These are phyloP conservation scores for Chalaropsis ovoidea DNA, from an alignment of 2,329 filamentous ascomycete genomes.

Conservation along the genomic window DNA sequence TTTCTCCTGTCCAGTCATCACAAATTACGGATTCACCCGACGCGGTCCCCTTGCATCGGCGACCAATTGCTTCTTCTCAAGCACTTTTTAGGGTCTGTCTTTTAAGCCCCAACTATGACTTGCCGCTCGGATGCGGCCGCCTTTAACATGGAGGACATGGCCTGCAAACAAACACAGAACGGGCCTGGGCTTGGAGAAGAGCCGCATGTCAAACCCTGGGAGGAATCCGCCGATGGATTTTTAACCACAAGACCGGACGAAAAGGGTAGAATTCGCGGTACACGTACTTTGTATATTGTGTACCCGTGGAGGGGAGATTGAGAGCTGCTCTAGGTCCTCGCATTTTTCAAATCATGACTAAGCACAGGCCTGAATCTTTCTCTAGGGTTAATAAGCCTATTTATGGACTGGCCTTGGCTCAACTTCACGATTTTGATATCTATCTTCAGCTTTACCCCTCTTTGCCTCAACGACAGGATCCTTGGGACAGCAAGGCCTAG, in stretches of 20 bases:
- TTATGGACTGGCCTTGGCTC: neutral
- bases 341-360: neutral
- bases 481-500: neutral
- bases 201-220: neutral
- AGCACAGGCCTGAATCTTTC: too few relatives aligned
- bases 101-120: neutral
- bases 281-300: neutral
- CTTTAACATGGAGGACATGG: neutral
- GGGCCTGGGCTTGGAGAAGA: neutral
- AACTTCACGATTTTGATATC: neutral
- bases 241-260: neutral
- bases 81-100: neutral
- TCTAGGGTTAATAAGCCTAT: neutral
- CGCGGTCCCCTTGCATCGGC: neutral
- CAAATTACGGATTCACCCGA: neutral
- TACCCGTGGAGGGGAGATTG: neutral
- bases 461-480: neutral
- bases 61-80: conserved; percentile 1
- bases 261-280: neutral
- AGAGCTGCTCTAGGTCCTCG: too few relatives aligned
- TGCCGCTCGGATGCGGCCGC: conserved; percentile 10
- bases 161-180: neutral
- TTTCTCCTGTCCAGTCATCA: neutral
- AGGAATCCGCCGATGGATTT: neutral
- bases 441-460: neutral